Base-by-base conservation (phyloP, 352 stramenopile species). In the Phytophthora aleatoria region DNA sequence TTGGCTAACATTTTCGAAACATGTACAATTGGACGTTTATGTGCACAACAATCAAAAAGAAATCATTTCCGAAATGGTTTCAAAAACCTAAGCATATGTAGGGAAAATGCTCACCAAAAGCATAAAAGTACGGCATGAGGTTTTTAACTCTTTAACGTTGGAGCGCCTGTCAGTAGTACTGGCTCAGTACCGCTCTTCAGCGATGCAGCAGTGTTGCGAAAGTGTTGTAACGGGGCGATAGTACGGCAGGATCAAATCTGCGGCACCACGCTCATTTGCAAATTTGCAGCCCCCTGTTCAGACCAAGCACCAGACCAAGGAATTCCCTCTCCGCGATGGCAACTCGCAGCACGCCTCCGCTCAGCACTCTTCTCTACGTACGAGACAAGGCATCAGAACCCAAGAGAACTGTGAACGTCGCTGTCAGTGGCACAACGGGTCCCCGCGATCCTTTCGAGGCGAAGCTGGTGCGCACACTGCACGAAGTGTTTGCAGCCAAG, bases 301-400 rank as follows among this genome's bases (percentile, higher is more conserved):
- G 31, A 45, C 9, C 31, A 55, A 20, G 12, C 11, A 36, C 15
- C 38, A 55, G 48, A 24, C 31, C 47, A 41, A 53, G 30, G 33
- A 39, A 47, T 4, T 13, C 15, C 13, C n/a, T 20, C 35, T 26
- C n/a, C 38, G 10, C 1, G n/a, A 66, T 65, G 48, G 26, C 47
- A 27, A 35, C 48, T 53, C 47, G 31, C n/a, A 31, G 30, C 16
- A 26, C 3, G 36, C 50, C 35, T 15, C 30, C 57, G 13, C 49
- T 60, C 9, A 65, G 58, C 42, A 50, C 49, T 28, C 50, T 66
- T 24, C 44, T 66, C 10, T 66, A 66, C 31, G 30, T 60, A 9
- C 58, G 58, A 41, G 58, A 52, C 8, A 54, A 45, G 31, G 31
- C 39, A n/a, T 47, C 38, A 28, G 43, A 54, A 31, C 11, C 45